Evolutionary conservation across 352 stramenopile genomes (phyloP).

Genomic region (Phytophthora sp.): DNA sequence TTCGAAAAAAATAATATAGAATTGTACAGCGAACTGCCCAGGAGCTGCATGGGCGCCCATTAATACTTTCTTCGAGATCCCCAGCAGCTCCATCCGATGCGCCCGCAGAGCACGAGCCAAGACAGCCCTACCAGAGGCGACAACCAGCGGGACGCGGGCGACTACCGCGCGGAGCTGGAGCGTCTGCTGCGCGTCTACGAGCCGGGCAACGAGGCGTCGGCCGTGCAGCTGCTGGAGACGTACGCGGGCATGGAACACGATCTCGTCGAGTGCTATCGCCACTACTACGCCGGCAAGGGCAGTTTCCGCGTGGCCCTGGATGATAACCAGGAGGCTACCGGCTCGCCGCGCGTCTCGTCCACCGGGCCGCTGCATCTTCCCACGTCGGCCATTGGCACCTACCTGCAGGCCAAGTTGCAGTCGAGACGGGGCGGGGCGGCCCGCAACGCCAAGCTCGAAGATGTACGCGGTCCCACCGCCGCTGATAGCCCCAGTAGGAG

Average conservation of each 20-base stretch:
- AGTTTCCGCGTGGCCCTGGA: slow-evolving; percentile 48
- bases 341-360: slow-evolving; percentile 22
- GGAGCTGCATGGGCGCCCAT: slow-evolving; percentile 18
- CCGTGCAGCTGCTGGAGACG: slow-evolving; percentile 46
- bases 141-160: slow-evolving; percentile 15
- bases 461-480: slow-evolving; percentile 46
- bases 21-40: slow-evolving; percentile 8
- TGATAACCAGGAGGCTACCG: slow-evolving; percentile 25
- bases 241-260: slow-evolving; percentile 72
- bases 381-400: slow-evolving; percentile 59
- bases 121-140: slow-evolving; percentile 10
- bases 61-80: slow-evolving; percentile 32
- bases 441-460: slow-evolving; percentile 53
- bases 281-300: slow-evolving; percentile 58
- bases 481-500: slow-evolving; percentile 26
- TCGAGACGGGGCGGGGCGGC: slow-evolving; percentile 38
- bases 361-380: slow-evolving; percentile 54
- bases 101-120: slow-evolving; percentile 10
- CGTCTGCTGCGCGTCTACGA: slow-evolving; percentile 56
- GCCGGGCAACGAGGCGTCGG: slow-evolving; percentile 43
- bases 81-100: slow-evolving; percentile 20
- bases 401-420: slow-evolving; percentile 58
- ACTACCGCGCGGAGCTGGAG: slow-evolving; percentile 43
- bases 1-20: slow-evolving; percentile 35
- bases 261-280: slow-evolving; percentile 68